Evolutionary conservation across 768 basidiomycete species (phyloP), one percentile per base, ranked within the genome.

Genomic region (Phanerochaete carnosa): DNA sequence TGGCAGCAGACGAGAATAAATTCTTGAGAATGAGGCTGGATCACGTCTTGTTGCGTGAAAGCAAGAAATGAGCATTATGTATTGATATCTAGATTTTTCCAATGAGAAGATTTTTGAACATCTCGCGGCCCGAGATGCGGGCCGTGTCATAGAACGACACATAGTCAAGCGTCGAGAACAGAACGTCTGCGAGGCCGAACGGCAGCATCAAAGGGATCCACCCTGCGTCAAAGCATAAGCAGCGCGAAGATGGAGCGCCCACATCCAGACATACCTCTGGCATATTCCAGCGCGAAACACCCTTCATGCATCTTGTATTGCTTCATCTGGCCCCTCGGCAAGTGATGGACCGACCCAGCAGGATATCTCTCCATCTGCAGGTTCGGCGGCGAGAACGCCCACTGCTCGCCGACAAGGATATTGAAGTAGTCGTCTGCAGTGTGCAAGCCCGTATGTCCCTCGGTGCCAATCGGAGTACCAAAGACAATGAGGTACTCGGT

Each of bases 291-390:
- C 8, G 97, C 97, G 72, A 93, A 98, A 72, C 93, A 96, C 15
- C 94, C 95, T 61, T 95, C 84, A 69, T 93, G 93, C 91, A 98
- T 95, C 74, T 95, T 96, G 76, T 98, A 98, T 74, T 99, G 97
- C 79, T 97, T 98, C 58, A 86, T 89, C 2, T 84, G 81, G 4
- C 94, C 94, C 39, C 96, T 79, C 11, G 81, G 87, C 59, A 98
- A 78, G 70, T 89, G 81, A 73, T 99, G 93, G 2, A 97, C 89
- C 56, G 83, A 86, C 2, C 97, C 97, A 0, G 94, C 77, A 4
- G 78, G 75, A 72, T 99, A 99, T 23, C 83, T 76, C 83, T 98
- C 94, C 83, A 85, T 91, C 66, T 89, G 86, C 26, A 98, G 77
- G 5, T 80, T 80, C 29, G 95, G 95, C 0, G 96, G 88, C 26